Evolutionary conservation across 192 early-diverging fungal species (phyloP).

Genomic region (Paraglomus brasilianum): DNA sequence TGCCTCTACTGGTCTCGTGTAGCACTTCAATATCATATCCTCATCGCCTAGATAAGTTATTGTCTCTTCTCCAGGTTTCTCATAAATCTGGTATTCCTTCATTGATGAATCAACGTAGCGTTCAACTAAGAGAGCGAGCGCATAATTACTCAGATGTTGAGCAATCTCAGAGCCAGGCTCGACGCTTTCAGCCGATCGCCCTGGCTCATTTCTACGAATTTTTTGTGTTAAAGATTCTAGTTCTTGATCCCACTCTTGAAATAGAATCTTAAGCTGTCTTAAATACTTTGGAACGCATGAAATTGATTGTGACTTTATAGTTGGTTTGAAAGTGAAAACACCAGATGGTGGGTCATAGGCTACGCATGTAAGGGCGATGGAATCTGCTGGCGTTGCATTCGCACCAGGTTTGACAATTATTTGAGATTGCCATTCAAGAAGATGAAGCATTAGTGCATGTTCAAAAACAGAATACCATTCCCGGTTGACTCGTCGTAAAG

Average conservation of each 20-base stretch:
- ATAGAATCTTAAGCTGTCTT: constrained; percentile 12
- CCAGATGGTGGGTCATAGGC: constrained; percentile 1
- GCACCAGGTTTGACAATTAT: neutral
- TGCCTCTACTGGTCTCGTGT: neutral
- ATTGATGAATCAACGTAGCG: constrained; percentile 6
- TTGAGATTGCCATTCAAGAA: neutral
- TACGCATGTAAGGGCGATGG: neutral
- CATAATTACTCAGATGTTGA: neutral
- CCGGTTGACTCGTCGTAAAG: constrained; percentile 7
- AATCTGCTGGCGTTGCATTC: neutral
- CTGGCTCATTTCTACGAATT: no score
- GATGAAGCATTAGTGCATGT: constrained; percentile 17
- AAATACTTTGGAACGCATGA: neutral
- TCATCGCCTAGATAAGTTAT: constrained; percentile 14
- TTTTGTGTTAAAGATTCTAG: neutral
- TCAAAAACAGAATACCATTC: constrained; percentile 21
- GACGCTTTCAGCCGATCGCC: no score
- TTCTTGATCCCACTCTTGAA: constrained; percentile 9
- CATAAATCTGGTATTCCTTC: constrained; percentile 20
- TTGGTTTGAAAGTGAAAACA: constrained; percentile 20
- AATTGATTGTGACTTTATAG: neutral
- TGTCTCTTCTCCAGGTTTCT: neutral
- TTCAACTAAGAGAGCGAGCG: neutral
- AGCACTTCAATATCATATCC: constrained; percentile 19
- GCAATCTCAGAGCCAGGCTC: neutral